Percentiles rank a stretch among this genome's conserved stretches.
Evolutionary conservation across 768 basidiomycete genomes (phyloP).

Genomic region (Podaxis rugospora): DNA sequence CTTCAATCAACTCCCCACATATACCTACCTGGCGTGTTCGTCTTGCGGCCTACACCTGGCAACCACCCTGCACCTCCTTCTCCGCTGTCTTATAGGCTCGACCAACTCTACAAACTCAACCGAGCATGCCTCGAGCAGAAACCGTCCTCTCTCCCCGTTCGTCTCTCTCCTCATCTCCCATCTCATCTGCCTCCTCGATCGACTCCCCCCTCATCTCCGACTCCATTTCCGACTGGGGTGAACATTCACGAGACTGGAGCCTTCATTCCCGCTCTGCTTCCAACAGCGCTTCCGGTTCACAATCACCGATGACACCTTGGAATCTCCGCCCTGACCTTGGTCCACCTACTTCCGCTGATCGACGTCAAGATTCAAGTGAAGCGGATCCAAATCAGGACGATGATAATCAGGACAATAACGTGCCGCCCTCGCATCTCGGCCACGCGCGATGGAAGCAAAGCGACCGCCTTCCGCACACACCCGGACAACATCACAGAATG

Average conservation of each 20-base stretch:
- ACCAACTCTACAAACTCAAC: neutral
- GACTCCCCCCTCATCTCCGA: slow-evolving; percentile 5
- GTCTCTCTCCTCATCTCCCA: slow-evolving; percentile 2
- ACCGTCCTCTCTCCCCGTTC: slow-evolving; percentile 4
- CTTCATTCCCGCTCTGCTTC: neutral
- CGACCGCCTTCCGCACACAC: neutral
- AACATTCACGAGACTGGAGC: neutral
- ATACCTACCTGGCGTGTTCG: neutral
- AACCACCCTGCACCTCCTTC: neutral
- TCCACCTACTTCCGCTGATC: neutral
- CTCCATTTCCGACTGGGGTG: slow-evolving; percentile 1
- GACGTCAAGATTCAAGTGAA: neutral
- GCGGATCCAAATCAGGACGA: neutral
- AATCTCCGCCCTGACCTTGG: neutral
- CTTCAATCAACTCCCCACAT: neutral
- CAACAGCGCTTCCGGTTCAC: neutral
- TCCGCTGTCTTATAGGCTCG: neutral
- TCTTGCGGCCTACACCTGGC: neutral
- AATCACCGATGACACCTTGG: slow-evolving; percentile 1
- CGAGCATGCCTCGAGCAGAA: slow-evolving; percentile 1
- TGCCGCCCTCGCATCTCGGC: slow-evolving; percentile 5
- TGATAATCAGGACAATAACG: neutral
- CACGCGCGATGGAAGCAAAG: slow-evolving; percentile 10
- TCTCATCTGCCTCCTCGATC: slow-evolving; percentile 1
- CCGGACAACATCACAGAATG: neutral